These are phyloP conservation scores for Aureobasidium sp. DNA, from an alignment of 2,329 filamentous ascomycete species.

Conservation along the genomic window DNA sequence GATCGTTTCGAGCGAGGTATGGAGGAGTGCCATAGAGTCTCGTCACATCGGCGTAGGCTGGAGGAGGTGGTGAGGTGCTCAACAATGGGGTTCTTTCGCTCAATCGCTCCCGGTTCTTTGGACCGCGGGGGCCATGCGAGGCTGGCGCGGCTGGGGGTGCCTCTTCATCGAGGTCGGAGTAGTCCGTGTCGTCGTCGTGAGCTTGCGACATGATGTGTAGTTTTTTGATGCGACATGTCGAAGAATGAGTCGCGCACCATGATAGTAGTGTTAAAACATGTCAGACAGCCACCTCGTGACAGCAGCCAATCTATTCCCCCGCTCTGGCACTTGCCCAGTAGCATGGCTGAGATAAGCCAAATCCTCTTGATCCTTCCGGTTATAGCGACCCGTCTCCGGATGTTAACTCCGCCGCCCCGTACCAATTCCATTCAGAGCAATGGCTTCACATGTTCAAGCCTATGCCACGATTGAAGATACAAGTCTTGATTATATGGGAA, in stretches of 20 bases:
- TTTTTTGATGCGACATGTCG: neutral
- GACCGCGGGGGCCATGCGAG: neutral
- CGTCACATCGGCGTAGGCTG: slow-evolving; percentile 11
- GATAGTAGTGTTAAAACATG: neutral
- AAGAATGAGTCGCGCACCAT: neutral
- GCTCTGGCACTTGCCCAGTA: neutral
- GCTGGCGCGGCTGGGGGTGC: neutral
- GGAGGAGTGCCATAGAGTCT: neutral
- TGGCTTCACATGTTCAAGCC: no score
- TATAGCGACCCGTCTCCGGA: neutral
- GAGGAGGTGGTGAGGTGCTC: slow-evolving; percentile 7
- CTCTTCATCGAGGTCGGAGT: slow-evolving; percentile 8
- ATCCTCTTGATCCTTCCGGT: slow-evolving; percentile 8
- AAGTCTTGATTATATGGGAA: neutral
- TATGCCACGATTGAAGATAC: no score
- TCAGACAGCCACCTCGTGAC: slow-evolving; percentile 6
- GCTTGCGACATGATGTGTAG: neutral
- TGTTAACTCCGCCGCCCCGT: neutral
- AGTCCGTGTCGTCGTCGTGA: slow-evolving; percentile 10
- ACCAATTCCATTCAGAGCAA: no score
- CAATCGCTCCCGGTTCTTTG: neutral
- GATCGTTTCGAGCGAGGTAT: neutral
- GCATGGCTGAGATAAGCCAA: neutral
- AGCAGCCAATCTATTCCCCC: neutral
- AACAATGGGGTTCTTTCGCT: slow-evolving; percentile 10